Percentiles rank a stretch among this genome's conserved stretches.
phyloP scores from a whole-genome alignment of 73 alveolate genomes.

The Paramecium sonneborni region DNA sequence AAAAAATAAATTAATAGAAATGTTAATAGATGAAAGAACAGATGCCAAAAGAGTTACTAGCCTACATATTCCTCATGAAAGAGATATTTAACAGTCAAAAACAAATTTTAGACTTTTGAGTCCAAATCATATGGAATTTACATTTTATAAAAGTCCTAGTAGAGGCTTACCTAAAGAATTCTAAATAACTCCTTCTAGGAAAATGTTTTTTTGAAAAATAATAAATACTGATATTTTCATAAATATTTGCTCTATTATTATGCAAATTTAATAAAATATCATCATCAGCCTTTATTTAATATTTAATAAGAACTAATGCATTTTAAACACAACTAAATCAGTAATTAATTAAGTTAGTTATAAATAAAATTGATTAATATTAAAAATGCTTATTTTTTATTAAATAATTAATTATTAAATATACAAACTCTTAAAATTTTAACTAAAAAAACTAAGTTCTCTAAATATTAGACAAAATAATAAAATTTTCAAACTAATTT shows the following conservation, averaged over 20 bases:
- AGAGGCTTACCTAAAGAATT: background rate
- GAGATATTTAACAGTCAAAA: slow-evolving; percentile 34
- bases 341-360: background rate
- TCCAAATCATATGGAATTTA: slow-evolving; percentile 29
- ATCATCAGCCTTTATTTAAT: background rate
- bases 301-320: background rate
- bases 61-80: background rate
- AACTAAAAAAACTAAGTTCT: background rate
- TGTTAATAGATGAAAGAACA: background rate
- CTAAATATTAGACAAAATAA: background rate
- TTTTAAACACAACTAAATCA: background rate
- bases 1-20: background rate
- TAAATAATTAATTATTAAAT: background rate
- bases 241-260: background rate
- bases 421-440: background rate
- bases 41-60: slow-evolving; percentile 2
- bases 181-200: slow-evolving; percentile 9
- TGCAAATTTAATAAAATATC: background rate
- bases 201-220: background rate
- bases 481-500: background rate
- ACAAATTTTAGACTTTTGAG: background rate
- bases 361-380: background rate
- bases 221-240: background rate
- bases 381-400: background rate
- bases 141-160: slow-evolving; percentile 33